Evolutionary conservation across 2,329 filamentous ascomycete genomes (phyloP), one percentile per base, ranked within the genome.

Genomic region (Rugonectria rugulosa): DNA sequence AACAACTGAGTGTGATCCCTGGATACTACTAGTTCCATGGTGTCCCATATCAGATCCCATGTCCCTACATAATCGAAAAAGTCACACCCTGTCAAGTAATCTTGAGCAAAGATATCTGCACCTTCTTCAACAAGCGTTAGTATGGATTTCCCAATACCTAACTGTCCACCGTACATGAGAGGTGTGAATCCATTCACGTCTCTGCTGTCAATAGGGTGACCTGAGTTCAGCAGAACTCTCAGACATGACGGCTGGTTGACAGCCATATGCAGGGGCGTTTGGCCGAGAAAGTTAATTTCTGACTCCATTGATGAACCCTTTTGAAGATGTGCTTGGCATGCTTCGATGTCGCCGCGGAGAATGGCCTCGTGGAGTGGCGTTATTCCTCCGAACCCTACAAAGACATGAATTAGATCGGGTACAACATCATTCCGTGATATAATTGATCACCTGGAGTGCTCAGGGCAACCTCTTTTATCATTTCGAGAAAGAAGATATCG

Each of bases 201-300:
- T 17, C 14, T 21, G 3, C 14, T 14, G n/a, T 20, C n/a, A 5
- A 23, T 14, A 32, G 31, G 11, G 17, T 45, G 42, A 7, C 34
- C 21, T 6, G 34, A 24, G 26, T 24, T 34, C 26, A 48, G 15
- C n/a, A 48, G 45, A 23, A 21, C 10, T 2, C 3, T 20, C 7
- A 48, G 6, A 26, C 21, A 23, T 5, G n/a, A 14, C 2, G 23
- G 32, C 6, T 38, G 23, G 5, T 0, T 11, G 1, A 55, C 15
- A 0, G 31, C 19, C 4, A 60, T 2, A 3, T 58, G 55, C 31
- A 58, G 50, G 4, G 50, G 8, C 0, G 57, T 32, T 21, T 58
- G 57, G 1, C 55, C 55, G 0, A 52, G 12, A 5, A 55, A 49
- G 4, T 60, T 52, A 2, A 52, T 32, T 2, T 42, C 21, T 0